Base-by-base conservation (phyloP, 1,139 yeast species). In the Meyerozyma carpophila region DNA sequence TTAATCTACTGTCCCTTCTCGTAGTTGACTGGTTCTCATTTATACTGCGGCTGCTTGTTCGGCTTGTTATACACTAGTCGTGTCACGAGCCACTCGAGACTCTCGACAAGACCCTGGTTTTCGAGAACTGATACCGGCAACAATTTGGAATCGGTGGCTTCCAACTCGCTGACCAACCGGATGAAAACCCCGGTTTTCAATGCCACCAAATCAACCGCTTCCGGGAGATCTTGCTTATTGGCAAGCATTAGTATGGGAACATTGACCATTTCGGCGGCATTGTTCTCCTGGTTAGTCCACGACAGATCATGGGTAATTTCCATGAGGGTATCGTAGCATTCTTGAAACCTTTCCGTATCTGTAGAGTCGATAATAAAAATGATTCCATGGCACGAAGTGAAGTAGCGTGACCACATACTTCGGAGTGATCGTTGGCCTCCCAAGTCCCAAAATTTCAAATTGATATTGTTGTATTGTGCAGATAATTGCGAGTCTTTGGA, bases 241-340 rank as follows among this genome's bases (percentile, higher is more conserved):
- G 97, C 98, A 59, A 93, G 72, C 96, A 93, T 90, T 43, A 93
- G 69, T 8, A 93, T 81, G 0, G 98, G 98, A 11, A 90, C 84
- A 38, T 93, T 71, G 42, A 70, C 91, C 48, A 56, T 52, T 8
- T 53, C 58, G 41, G 51, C 24, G 8, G 24, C 24, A 21, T 21
- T 54, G 20, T 81, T 86, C 10, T 42, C 47, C 13, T 41, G 50
- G 20, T 41, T 43, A 16, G 54, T 51, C 77, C 77, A 72, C 39
- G 65, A 63, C 37, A 66, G 62, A 54, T 73, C 73, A 56, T 66
- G 68, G 9, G 75, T 66, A n/a, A 70, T 64, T 36, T 61, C 70
- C 44, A 65, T 65, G 41, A 86, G 67, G 1, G 85, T 75, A 29
- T 80, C 79, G 52, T 81, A 77, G 63, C 97, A 89, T 59, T 91